Conservation (phyloP, 352 stramenopile species). For the Phytophthora melonis region DNA sequence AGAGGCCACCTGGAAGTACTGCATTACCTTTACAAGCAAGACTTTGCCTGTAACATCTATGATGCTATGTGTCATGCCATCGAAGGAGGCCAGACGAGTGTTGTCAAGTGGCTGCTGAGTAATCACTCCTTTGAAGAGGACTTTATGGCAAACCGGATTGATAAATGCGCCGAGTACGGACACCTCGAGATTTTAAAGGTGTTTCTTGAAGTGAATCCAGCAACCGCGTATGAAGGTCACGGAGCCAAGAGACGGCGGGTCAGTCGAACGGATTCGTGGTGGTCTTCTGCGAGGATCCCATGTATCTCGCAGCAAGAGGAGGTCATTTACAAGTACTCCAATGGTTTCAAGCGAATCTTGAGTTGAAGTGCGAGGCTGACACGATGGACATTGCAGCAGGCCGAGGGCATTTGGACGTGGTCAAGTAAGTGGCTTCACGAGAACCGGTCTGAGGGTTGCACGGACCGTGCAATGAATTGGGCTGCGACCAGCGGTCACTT, state of each 20-base stretch:
- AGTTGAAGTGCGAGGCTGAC: background rate
- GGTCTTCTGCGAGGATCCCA: no score
- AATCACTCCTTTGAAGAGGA: no score
- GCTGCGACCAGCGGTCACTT: no score
- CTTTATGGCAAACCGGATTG: no score
- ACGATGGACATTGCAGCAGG: background rate
- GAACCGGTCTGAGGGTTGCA: background rate
- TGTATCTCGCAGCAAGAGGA: no score
- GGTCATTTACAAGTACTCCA: no score
- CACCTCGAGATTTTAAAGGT: background rate
- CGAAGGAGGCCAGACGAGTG: no score
- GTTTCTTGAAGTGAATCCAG: background rate
- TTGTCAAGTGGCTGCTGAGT: no score
- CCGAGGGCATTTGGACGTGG: background rate
- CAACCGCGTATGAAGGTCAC: background rate
- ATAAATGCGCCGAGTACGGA: background rate
- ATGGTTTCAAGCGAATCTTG: background rate
- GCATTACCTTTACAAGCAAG: constrained; percentile 1
- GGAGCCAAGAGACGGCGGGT: background rate
- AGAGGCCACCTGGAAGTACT: background rate
- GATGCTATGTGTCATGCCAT: no score
- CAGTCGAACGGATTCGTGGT: no score
- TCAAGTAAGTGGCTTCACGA: constrained; percentile 5
- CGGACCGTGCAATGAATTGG: no score
- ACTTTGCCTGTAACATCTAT: no score